A percentile compares a stretch with the other conserved stretches of the same genome.
These are phyloP conservation scores for Amanita muscaria DNA, from an alignment of 768 basidiomycete genomes.

Conservation along the genomic window DNA sequence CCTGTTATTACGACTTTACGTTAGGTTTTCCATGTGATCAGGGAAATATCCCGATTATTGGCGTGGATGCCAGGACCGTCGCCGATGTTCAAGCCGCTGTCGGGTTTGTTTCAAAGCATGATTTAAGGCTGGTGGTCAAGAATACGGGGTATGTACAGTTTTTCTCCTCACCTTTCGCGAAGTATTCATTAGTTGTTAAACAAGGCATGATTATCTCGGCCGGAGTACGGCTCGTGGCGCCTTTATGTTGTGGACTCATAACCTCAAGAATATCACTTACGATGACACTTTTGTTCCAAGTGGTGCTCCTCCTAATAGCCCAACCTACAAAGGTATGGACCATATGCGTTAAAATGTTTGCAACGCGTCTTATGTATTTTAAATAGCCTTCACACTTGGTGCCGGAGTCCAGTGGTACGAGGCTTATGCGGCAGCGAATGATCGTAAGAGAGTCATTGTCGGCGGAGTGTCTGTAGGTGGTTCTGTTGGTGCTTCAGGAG, in stretches of 20 bases:
- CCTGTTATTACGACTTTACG: neutral
- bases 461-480: conserved; percentile 32
- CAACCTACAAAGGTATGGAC: no score
- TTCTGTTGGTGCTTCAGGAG: conserved; percentile 38
- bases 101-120: conserved; percentile 16
- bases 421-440: conserved; percentile 31
- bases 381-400: conserved; percentile 21
- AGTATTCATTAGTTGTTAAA: conserved; percentile 9
- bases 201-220: conserved; percentile 35
- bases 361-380: neutral
- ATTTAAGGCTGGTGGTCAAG: conserved; percentile 30
- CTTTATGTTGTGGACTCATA: conserved; percentile 34
- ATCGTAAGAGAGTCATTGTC: conserved; percentile 30
- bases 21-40: neutral
- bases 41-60: conserved; percentile 11
- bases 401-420: no score
- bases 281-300: conserved; percentile 22
- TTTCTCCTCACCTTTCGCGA: neutral
- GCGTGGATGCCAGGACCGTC: no score
- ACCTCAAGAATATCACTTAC: no score
- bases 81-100: no score
- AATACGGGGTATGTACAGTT: conserved; percentile 21
- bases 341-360: no score
- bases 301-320: conserved; percentile 17
- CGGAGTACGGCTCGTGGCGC: conserved; percentile 32